Conservation (phyloP, 495 filamentous ascomycete species). For the Aspergillus coremiiformis region DNA sequence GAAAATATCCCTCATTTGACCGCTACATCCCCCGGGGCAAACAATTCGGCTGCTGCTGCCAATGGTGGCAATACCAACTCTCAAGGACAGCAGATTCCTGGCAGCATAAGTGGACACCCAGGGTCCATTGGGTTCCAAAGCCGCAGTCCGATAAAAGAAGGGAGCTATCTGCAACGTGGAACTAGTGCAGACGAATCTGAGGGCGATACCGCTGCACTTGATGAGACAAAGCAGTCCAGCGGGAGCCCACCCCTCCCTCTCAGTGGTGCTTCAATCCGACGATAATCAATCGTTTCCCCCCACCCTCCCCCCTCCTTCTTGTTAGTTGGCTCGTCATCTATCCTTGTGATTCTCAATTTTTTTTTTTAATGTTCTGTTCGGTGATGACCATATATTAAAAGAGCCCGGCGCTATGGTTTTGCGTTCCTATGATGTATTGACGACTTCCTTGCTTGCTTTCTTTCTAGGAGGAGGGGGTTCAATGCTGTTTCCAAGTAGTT, state of each 20-base stretch:
- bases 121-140: slow-evolving; percentile 47
- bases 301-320: slow-evolving; percentile 2
- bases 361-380: slow-evolving; percentile 8
- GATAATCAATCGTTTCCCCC: slow-evolving; percentile 20
- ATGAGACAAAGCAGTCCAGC: slow-evolving; percentile 31
- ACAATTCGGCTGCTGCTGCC: slow-evolving; percentile 28
- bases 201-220: slow-evolving; percentile 22
- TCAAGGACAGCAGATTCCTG: slow-evolving; percentile 37
- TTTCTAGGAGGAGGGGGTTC: neutral
- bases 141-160: slow-evolving; percentile 81
- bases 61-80: slow-evolving; percentile 40
- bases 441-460: neutral
- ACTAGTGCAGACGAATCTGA: slow-evolving; percentile 64
- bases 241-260: slow-evolving; percentile 42
- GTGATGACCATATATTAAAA: slow-evolving; percentile 29
- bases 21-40: slow-evolving; percentile 59
- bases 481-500: neutral
- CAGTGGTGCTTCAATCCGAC: slow-evolving; percentile 60
- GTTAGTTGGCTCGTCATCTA: slow-evolving; percentile 1
- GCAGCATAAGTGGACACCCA: slow-evolving; percentile 39
- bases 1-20: slow-evolving; percentile 93
- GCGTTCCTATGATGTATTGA: slow-evolving; percentile 13
- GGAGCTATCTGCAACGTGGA: slow-evolving; percentile 70
- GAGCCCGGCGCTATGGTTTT: slow-evolving; percentile 37
- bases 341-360: neutral